These are phyloP conservation scores for Didymella arachidicola DNA, from an alignment of 2,329 filamentous ascomycete species.

Conservation along the genomic window DNA sequence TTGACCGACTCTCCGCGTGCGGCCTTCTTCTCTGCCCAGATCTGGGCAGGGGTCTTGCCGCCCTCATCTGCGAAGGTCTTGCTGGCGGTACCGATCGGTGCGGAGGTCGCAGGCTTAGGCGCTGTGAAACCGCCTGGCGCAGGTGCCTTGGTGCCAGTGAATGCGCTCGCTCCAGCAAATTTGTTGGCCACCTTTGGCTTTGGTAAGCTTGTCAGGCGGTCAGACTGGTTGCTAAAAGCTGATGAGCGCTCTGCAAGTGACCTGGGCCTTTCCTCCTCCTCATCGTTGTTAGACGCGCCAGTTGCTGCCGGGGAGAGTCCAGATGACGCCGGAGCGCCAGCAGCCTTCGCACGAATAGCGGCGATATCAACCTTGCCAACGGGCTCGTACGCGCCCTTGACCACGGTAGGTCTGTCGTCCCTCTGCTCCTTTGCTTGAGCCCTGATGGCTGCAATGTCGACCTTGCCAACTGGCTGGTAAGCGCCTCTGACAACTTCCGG, in stretches of 20 bases:
- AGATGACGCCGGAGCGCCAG: constrained; percentile 54
- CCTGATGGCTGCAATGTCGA: constrained; percentile 94
- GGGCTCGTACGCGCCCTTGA: constrained; percentile 94
- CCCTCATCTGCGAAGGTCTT: constrained; percentile 93
- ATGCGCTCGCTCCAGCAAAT: constrained; percentile 75
- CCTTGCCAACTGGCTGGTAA: constrained; percentile 94
- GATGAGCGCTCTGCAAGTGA: constrained; percentile 78
- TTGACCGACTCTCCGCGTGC: constrained; percentile 69
- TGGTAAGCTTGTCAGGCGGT: constrained; percentile 83
- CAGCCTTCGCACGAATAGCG: constrained; percentile 84
- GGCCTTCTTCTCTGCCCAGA: constrained; percentile 98
- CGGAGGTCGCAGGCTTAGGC: constrained; percentile 65
- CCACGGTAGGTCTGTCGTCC: constrained; percentile 81
- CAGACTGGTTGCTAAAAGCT: constrained; percentile 73
- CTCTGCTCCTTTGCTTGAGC: constrained; percentile 70
- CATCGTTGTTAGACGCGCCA: constrained; percentile 53
- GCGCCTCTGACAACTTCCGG: constrained; percentile 79
- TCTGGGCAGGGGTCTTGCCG: constrained; percentile 94
- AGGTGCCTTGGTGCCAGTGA: constrained; percentile 89
- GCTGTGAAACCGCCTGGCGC: constrained; percentile 73
- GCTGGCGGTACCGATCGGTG: constrained; percentile 80
- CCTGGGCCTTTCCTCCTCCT: constrained; percentile 58
- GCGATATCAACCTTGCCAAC: constrained; percentile 97
- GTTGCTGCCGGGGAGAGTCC: constrained; percentile 56
- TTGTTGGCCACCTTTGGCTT: constrained; percentile 96